Percentiles rank a stretch among this genome's conserved stretches.
These are phyloP conservation scores for Iberis amara DNA, from an alignment of 441 rosid genomes.

Conservation along the genomic window DNA sequence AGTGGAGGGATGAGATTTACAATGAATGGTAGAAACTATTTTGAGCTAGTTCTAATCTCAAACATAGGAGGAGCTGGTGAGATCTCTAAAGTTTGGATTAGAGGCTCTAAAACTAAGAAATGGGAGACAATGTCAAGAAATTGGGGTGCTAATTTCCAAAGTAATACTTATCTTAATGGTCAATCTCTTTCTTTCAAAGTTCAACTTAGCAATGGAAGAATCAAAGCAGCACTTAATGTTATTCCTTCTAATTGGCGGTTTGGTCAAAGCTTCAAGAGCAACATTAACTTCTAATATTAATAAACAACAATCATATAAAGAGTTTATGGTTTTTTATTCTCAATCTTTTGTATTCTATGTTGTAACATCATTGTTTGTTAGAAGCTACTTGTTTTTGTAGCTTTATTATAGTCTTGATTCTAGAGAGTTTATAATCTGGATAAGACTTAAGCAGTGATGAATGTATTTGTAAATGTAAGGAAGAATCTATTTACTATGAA, in stretches of 20 bases:
- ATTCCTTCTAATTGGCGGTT: slow-evolving; percentile 61
- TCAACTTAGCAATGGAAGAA: slow-evolving; percentile 42
- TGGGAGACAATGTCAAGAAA: slow-evolving; percentile 67
- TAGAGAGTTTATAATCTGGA: slow-evolving; percentile 29
- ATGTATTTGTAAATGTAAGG: slow-evolving; percentile 22
- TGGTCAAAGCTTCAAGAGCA: slow-evolving; percentile 53
- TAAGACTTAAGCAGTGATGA: slow-evolving; percentile 24
- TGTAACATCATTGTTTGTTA: slow-evolving; percentile 15
- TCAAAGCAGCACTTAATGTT: slow-evolving; percentile 35
- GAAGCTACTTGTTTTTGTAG: slow-evolving; percentile 16
- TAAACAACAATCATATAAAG: not conserved
- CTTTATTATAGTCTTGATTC: slow-evolving; percentile 24
- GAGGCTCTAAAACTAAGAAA: slow-evolving; percentile 45
- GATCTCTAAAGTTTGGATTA: slow-evolving; percentile 43
- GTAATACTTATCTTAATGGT: slow-evolving; percentile 48
- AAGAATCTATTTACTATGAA: slow-evolving; percentile 12
- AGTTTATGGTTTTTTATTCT: not conserved
- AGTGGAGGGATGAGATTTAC: slow-evolving; percentile 63
- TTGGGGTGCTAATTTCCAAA: slow-evolving; percentile 71
- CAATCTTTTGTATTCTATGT: not conserved
- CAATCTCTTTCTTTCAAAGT: slow-evolving; percentile 61
- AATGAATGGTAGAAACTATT: slow-evolving; percentile 50
- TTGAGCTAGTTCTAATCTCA: slow-evolving; percentile 48
- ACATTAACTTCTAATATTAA: slow-evolving; percentile 22
- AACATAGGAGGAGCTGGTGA: slow-evolving; percentile 60